A percentile compares a stretch with the other conserved stretches of the same genome.
These are phyloP conservation scores for Trichoderma sp. DNA, from an alignment of 2,329 filamentous ascomycete species.

Conservation along the genomic window DNA sequence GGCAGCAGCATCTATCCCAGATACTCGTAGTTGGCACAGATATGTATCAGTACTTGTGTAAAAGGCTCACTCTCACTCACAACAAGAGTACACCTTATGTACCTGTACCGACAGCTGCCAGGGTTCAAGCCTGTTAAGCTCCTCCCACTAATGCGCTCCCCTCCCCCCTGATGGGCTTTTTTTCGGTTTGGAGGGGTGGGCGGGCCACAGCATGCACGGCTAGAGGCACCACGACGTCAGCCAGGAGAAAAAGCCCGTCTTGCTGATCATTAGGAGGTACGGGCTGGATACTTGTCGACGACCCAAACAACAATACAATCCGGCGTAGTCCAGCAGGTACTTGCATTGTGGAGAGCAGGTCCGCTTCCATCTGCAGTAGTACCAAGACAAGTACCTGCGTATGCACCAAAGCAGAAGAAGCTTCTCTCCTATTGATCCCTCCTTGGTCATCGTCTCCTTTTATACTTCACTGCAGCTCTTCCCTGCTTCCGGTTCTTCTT, in stretches of 20 bases:
- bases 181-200: slow-evolving; percentile 7
- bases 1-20: background rate
- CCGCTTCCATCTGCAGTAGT: background rate
- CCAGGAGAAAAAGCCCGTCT: background rate
- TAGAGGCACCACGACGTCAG: slow-evolving; percentile 21
- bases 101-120: background rate
- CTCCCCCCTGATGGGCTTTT: slow-evolving; percentile 2
- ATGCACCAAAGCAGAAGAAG: background rate
- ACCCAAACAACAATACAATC: background rate
- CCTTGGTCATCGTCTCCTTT: slow-evolving; percentile 25
- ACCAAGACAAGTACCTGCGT: background rate
- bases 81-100: background rate
- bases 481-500: slow-evolving; percentile 5
- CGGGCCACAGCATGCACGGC: background rate
- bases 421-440: slow-evolving; percentile 24
- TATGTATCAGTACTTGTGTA: background rate
- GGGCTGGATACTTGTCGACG: background rate
- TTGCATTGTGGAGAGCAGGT: background rate
- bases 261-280: background rate
- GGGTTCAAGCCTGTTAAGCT: slow-evolving; percentile 5
- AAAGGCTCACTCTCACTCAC: background rate
- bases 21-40: background rate
- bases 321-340: background rate
- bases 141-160: background rate
- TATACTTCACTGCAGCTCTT: slow-evolving; percentile 26